Percentiles rank a stretch among this genome's conserved stretches.
Evolutionary conservation across 768 basidiomycete species (phyloP).

Genomic region (Pleurotus cornucopiae): DNA sequence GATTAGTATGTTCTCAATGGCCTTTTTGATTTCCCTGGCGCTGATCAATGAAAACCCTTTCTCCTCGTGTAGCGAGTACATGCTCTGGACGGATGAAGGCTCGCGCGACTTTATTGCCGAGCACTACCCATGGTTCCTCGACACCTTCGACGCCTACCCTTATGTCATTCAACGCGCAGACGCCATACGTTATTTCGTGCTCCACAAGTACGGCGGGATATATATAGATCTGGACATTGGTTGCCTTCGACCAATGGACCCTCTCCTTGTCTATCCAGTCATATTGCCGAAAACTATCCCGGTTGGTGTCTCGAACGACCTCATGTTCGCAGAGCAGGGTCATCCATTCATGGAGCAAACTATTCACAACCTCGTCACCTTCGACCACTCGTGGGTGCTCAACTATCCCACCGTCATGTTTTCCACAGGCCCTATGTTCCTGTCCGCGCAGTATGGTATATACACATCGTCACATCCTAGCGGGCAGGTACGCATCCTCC

Average conservation of each 20-base stretch:
- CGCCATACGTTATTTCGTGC: conserved; percentile 96
- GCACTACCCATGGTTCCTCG: conserved; percentile 89
- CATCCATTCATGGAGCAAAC: conserved; percentile 92
- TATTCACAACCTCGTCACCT: conserved; percentile 86
- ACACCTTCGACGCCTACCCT: conserved; percentile 88
- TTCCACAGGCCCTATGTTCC: conserved; percentile 98
- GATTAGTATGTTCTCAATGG: conserved; percentile 74
- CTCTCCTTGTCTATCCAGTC: conserved; percentile 79
- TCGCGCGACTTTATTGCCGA: conserved; percentile 88
- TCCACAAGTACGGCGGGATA: conserved; percentile 91
- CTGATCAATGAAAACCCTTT: neutral
- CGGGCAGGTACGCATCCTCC: conserved; percentile 81
- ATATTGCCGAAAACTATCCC: conserved; percentile 95
- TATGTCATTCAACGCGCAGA: conserved; percentile 96
- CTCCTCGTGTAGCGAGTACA: conserved; percentile 71
- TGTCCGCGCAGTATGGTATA: conserved; percentile 90
- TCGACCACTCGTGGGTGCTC: conserved; percentile 90
- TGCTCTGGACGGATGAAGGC: conserved; percentile 92
- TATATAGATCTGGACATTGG: conserved; percentile 98
- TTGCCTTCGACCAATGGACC: conserved; percentile 81
- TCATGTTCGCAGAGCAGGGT: conserved; percentile 84
- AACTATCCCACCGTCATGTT: conserved; percentile 99
- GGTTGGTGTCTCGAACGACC: conserved; percentile 95
- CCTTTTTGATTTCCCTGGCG: conserved; percentile 11
- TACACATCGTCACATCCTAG: conserved; percentile 70